phyloP scores from a whole-genome alignment of 2,329 filamentous ascomycete genomes.

The Leptographium lundbergii region DNA sequence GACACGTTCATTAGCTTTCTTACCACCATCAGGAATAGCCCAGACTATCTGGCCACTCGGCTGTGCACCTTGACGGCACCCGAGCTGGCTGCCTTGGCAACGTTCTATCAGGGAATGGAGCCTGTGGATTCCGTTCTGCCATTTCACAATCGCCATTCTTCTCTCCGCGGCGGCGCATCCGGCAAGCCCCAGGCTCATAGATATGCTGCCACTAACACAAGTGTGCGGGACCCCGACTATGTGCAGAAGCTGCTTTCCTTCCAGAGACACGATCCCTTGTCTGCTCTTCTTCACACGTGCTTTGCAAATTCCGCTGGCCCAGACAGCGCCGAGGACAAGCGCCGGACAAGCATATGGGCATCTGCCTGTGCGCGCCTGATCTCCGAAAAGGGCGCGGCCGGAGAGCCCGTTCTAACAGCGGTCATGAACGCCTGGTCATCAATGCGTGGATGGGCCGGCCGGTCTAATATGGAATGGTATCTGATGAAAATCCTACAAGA shows the following conservation, averaged over 20 bases:
- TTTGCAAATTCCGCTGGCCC: conserved; percentile 78
- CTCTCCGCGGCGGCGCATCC: conserved; percentile 24
- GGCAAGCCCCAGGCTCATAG: conserved; percentile 2
- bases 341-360: conserved; percentile 78
- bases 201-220: background rate
- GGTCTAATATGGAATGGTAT: conserved; percentile 82
- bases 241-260: conserved; percentile 80
- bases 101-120: conserved; percentile 67
- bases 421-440: conserved; percentile 80
- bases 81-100: conserved; percentile 67
- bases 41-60: conserved; percentile 75
- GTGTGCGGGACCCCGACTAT: conserved; percentile 23
- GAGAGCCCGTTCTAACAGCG: conserved; percentile 69
- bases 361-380: conserved; percentile 76
- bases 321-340: conserved; percentile 67
- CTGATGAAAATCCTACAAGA: conserved; percentile 91
- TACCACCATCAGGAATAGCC: conserved; percentile 70
- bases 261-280: conserved; percentile 76
- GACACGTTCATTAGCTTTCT: conserved; percentile 70
- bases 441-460: conserved; percentile 82
- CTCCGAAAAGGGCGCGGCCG: conserved; percentile 59
- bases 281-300: conserved; percentile 73
- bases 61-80: conserved; percentile 61
- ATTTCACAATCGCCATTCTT: conserved; percentile 41
- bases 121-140: conserved; percentile 73